Base-by-base conservation (phyloP, 2,329 filamentous ascomycete species). In the Cytospora piceicola region DNA sequence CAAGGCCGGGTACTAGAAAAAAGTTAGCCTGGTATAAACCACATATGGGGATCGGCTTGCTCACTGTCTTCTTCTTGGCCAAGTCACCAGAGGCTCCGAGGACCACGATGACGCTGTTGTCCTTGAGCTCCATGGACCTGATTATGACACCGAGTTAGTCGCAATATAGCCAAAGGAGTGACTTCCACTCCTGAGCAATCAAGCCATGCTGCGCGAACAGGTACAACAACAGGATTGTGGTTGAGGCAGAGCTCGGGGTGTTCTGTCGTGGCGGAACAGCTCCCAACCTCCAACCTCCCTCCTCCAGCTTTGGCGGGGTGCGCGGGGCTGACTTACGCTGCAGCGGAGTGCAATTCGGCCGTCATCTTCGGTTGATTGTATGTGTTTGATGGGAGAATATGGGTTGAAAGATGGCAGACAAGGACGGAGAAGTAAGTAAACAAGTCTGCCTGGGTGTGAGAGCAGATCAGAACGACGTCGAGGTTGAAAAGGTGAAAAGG, bases 11-110 rank as follows among this genome's bases (percentile, higher is more conserved):
- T 96, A 99, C 92, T 97, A 71, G 65, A 67, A 61, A 61, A 49
- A 69, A 69, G 72, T 79, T 71, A 76, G 73, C 71, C 71, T 64
- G n/a, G 58, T 39, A 53, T 12, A 54, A 53, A 69, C 8, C 46
- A 64, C 61, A 63, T 52, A 67, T 60, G 67, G 60, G 62, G 65
- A 62, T 66, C 68, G 29, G 30, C 22, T 17, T 51, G 55, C 88
- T 78, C 81, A 96, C 93, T 55, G 95, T 99, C 90, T 99, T 99
- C 90, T 99, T 99, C 87, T 99, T 99, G 60, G 95, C 95, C 72
- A 99, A 83, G 85, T 99, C 95, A 75, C 95, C 95, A 61, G 95
- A 99, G 71, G 95, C 95, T 75, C 95, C 95, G 72, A 99, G 89
- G 74, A 99, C 95, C 75, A 99, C 87, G 75, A 99, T 96, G 77